phyloP scores from a whole-genome alignment of 2,329 filamentous ascomycete species.

The Metarhizium brunneum region DNA sequence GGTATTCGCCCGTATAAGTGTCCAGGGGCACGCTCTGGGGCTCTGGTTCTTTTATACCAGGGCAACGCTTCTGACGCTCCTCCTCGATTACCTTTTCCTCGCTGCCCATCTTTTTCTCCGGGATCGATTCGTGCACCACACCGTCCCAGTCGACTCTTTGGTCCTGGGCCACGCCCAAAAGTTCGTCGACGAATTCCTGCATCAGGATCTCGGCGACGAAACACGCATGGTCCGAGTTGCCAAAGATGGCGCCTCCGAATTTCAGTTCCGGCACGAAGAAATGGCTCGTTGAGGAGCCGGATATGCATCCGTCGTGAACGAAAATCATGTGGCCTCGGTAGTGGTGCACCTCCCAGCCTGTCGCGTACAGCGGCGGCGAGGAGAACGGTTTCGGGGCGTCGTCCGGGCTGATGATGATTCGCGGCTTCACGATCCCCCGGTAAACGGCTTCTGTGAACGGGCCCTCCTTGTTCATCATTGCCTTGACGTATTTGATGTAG shows the following conservation, averaged over 20 bases:
- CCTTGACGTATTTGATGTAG: conserved; percentile 19
- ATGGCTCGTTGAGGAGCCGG: conserved; percentile 16
- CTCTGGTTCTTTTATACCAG: conserved; percentile 1
- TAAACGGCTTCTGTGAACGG: conserved; percentile 16
- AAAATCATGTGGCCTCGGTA: conserved; percentile 15
- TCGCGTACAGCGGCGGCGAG: conserved; percentile 10
- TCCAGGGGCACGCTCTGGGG: conserved; percentile 5
- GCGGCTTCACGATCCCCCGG: conserved; percentile 11
- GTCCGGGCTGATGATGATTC: conserved; percentile 11
- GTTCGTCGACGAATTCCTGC: conserved; percentile 13
- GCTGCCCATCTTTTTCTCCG: not conserved
- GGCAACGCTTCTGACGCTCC: conserved; percentile 3
- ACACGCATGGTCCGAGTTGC: conserved; percentile 13
- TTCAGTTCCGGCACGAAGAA: conserved; percentile 17
- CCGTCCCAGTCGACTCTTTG: not conserved
- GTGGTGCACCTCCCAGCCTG: conserved; percentile 14
- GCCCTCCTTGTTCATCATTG: conserved; percentile 14
- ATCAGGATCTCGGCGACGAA: conserved; percentile 10
- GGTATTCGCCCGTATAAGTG: conserved; percentile 14
- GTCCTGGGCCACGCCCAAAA: not conserved
- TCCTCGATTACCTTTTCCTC: not conserved
- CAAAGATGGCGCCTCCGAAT: conserved; percentile 17
- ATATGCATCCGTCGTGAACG: conserved; percentile 15
- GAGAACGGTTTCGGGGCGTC: not conserved
- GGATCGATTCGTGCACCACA: not conserved